These are phyloP conservation scores for Ambrosia artemisiifolia DNA, from an alignment of 129 eudicot genomes.

Conservation along the genomic window DNA sequence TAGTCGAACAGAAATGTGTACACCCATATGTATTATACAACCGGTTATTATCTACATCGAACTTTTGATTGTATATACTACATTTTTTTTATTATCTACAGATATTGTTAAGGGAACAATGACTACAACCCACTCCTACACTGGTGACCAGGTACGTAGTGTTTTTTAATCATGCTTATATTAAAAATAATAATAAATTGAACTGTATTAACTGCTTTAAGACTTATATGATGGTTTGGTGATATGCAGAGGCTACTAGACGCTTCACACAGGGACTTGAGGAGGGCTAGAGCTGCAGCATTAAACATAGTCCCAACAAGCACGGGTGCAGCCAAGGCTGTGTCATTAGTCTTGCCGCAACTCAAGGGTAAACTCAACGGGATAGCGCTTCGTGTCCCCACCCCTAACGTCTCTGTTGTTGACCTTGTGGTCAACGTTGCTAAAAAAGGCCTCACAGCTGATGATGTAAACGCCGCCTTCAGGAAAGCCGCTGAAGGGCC, in stretches of 20 bases:
- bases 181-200: neutral
- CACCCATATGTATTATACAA: neutral
- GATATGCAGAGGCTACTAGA: constrained; percentile 71
- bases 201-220: constrained; percentile 9
- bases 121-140: constrained; percentile 99
- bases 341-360: constrained; percentile 83
- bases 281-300: constrained; percentile 98
- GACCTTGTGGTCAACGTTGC: constrained; percentile 89
- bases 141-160: constrained; percentile 79
- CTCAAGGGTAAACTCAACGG: constrained; percentile 99
- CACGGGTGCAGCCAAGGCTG: constrained; percentile 99
- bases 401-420: constrained; percentile 97
- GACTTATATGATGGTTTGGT: neutral
- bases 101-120: constrained; percentile 95
- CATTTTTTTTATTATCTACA: constrained; percentile 17
- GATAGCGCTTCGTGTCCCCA: constrained; percentile 96
- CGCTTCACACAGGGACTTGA: constrained; percentile 94
- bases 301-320: constrained; percentile 96
- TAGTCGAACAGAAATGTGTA: too few species aligned
- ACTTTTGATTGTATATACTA: neutral
- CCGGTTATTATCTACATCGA: neutral
- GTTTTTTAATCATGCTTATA: neutral
- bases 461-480: constrained; percentile 89
- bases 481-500: constrained; percentile 93
- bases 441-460: constrained; percentile 81